phyloP scores from a whole-genome alignment of 495 filamentous ascomycete species.

The Hyphodiscus hymeniophilus region DNA sequence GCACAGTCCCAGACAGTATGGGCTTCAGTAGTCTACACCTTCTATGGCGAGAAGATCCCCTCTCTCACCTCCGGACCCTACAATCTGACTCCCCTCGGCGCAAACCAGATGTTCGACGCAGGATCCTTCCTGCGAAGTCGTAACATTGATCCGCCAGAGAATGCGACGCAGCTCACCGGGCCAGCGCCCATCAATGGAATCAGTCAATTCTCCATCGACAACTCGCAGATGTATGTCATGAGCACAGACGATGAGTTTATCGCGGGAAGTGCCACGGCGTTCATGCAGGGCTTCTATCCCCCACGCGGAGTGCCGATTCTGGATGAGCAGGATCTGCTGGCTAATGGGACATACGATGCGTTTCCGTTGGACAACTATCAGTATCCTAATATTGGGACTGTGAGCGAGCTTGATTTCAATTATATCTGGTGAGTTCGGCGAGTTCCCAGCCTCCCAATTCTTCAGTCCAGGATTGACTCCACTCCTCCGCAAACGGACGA shows the following conservation, averaged over 20 bases:
- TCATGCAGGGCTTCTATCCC: conserved; percentile 65
- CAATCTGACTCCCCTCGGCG: conserved; percentile 50
- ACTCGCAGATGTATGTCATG: conserved; percentile 37
- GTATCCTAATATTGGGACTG: conserved; percentile 48
- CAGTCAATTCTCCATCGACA: conserved; percentile 34
- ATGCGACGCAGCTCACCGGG: conserved; percentile 22
- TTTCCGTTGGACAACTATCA: conserved; percentile 56
- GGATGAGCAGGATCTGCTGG: conserved; percentile 30
- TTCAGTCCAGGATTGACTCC: background rate
- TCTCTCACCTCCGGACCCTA: conserved; percentile 24
- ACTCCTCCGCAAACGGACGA: background rate
- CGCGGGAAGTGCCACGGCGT: conserved; percentile 53
- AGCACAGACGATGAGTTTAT: conserved; percentile 40
- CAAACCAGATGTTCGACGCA: conserved; percentile 43
- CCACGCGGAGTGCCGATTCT: conserved; percentile 33
- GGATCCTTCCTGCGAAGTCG: conserved; percentile 44
- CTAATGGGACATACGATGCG: conserved; percentile 37
- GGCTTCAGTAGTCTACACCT: conserved; percentile 48
- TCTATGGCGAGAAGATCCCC: conserved; percentile 54
- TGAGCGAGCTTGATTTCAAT: conserved; percentile 39
- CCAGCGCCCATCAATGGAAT: conserved; percentile 20
- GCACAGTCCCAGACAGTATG: conserved; percentile 34
- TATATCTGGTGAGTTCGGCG: conserved; percentile 33
- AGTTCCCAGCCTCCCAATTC: background rate
- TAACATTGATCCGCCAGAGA: conserved; percentile 29